Evolutionary conservation across 2,329 filamentous ascomycete species (phyloP), one percentile per base, ranked within the genome.

Genomic region (Exserohilum turcica): DNA sequence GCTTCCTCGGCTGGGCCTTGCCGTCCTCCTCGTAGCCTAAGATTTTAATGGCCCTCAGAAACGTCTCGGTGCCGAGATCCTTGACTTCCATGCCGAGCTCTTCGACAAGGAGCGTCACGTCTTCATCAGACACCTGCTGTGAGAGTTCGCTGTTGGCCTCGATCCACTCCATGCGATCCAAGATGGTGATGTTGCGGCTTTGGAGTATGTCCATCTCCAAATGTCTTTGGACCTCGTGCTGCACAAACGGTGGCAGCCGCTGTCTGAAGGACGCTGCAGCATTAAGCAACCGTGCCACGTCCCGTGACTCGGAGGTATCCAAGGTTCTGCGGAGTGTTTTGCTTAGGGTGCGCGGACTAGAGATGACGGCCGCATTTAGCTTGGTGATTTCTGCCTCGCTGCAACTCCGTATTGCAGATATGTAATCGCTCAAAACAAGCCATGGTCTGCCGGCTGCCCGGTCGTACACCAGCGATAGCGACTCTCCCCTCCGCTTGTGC

Each of bases 401-500:
- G 76, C 90, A 96, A 65, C 88, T 85, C 57, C 93, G 83, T 45
- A 97, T 82, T 2, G 89, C 86, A 3, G 90, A 89, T 43, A 95
- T 80, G 28, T 88, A 86, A 74, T 97, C 92, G 1, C 92, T 86
- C 65, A 91, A 88, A 4, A 96, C 82, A 40, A 95, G 82, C 91
- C 92, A 97, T 1, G 91, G 84, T 77, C 92, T 83, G 43, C 88
- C 86, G 8, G 83, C 81, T 42, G 84, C 81, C 0, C 82, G 74
- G 66, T 97, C 94, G 49, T 90, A 86, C 0, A 87, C 84, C 38
- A 97, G 79, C 1, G 90, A 87, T 38, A 97, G 76, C 0, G 90
- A 88, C 67, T 97, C 92, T 15, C 89, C 88, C 66, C 92, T 84
- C 66, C 91, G 88, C 66, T 89, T 92, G 70, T 97, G 92, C 35